These are phyloP conservation scores for Trematosphaeria pertusa DNA, from an alignment of 2,329 filamentous ascomycete species.

Conservation along the genomic window DNA sequence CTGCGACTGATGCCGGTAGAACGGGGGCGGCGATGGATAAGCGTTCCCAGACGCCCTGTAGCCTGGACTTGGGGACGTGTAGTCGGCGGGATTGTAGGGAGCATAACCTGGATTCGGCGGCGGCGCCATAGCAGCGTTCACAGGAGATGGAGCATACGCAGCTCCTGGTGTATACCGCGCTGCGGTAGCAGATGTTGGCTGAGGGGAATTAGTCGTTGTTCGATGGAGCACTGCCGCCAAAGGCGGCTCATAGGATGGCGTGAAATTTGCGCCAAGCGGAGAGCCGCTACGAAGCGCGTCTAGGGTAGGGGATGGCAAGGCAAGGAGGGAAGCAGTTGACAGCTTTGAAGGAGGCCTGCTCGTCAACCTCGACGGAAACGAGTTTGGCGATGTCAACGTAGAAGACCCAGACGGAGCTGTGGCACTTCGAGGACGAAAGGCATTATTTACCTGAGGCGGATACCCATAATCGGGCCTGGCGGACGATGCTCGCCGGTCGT, in stretches of 20 bases:
- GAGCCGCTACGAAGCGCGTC: constrained; percentile 34
- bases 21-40: constrained; percentile 42
- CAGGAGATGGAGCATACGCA: constrained; percentile 42
- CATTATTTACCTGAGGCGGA: constrained; percentile 46
- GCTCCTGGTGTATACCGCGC: constrained; percentile 40
- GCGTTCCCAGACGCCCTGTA: constrained; percentile 27
- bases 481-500: constrained; percentile 31
- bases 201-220: constrained; percentile 41
- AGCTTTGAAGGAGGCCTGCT: constrained; percentile 27
- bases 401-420: constrained; percentile 32
- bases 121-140: constrained; percentile 24
- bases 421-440: constrained; percentile 37
- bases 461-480: constrained; percentile 37
- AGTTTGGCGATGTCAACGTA: constrained; percentile 26
- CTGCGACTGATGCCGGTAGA: constrained; percentile 43
- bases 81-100: constrained; percentile 43
- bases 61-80: constrained; percentile 24
- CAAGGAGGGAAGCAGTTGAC: constrained; percentile 23
- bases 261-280: constrained; percentile 38
- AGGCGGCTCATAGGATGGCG: constrained; percentile 46
- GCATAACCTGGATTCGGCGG: constrained; percentile 32
- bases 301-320: constrained; percentile 22
- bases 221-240: constrained; percentile 40
- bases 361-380: constrained; percentile 29
- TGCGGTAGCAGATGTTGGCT: constrained; percentile 37